Conservation (phyloP, 441 rosid species). For the Rhodomyrtus psidioides region DNA sequence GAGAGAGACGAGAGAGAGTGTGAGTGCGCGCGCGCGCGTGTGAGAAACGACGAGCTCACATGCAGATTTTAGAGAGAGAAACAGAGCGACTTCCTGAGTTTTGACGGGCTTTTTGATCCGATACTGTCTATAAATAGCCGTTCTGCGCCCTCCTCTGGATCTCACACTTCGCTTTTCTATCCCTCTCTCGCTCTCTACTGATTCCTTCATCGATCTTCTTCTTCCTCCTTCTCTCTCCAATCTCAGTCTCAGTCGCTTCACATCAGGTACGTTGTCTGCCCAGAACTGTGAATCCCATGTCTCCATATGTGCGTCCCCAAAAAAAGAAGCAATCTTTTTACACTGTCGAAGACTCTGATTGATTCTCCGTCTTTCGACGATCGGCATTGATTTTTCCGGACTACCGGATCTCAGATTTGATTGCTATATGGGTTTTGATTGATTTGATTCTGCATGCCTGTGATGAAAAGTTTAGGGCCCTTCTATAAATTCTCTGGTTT, state of each 20-base stretch:
- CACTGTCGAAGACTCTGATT: background rate
- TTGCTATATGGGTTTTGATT: background rate
- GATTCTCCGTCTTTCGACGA: background rate
- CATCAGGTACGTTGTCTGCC: background rate
- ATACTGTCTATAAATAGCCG: background rate
- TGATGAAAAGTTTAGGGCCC: constrained; percentile 11
- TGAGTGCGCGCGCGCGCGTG: too few species aligned
- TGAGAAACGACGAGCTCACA: background rate
- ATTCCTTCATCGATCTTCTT: background rate
- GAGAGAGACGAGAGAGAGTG: background rate
- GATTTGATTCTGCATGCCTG: background rate
- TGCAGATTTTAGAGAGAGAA: background rate
- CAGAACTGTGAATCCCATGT: background rate
- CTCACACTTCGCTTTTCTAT: background rate
- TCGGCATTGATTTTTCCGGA: background rate
- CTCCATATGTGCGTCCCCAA: background rate
- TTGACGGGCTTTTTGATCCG: background rate
- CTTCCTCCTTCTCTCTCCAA: background rate
- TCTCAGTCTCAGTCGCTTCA: background rate
- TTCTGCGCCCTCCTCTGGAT: background rate
- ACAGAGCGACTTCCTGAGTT: background rate
- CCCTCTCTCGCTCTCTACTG: background rate
- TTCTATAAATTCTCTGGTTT: background rate
- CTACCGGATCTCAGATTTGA: background rate
- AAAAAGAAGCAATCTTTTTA: background rate